Base-by-base conservation (phyloP, 352 stramenopile genomes). In the Phytophthora sp. region DNA sequence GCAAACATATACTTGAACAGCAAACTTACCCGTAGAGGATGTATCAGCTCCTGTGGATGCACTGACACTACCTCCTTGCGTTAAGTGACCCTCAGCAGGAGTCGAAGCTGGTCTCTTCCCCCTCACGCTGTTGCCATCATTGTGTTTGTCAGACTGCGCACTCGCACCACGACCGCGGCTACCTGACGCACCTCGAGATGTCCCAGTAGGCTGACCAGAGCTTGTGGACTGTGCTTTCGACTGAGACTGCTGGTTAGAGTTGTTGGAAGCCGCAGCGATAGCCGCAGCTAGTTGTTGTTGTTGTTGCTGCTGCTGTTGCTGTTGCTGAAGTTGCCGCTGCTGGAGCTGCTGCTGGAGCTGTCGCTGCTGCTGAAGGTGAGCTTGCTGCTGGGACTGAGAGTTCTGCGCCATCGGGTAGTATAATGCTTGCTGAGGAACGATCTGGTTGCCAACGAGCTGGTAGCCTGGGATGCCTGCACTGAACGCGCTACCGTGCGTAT, bases 371-470 rank as follows among this genome's bases (percentile, higher is more conserved):
- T 86, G 65, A 24, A 81, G 66, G 15, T 85, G 77, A 18, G 66
- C 57, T 62, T 86, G 77, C 41, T 78, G 70, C 62, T 86, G 77
- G 16, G 70, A 65, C 55, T 86, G 70, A 2, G 47, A 15, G 18
- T 38, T 70, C 20, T 84, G 80, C 2, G 70, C 49, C 60, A 82
- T 83, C 42, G 68, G 49, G 61, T 90, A 91, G 31, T 89, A 90
- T 18, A 90, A 31, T 15, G 74, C 69, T 41, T 90, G 83, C 29
- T 84, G 75, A 30, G 79, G 77, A 8, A 88, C 54, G 11, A 90
- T 69, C 51, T 90, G 83, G 53, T 88, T 89, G 20, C 76, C 78
- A 0, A 90, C 78, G 18, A 91, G 50, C 57, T 91, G 81, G 35
- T 90, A 91, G 16, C 80, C 79, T 41, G 79, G 68, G 7, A 91